Percentiles rank a stretch among this genome's conserved stretches.
Evolutionary conservation across 495 filamentous ascomycete genomes (phyloP).

Genomic region (Talaromyces thailandensis): DNA sequence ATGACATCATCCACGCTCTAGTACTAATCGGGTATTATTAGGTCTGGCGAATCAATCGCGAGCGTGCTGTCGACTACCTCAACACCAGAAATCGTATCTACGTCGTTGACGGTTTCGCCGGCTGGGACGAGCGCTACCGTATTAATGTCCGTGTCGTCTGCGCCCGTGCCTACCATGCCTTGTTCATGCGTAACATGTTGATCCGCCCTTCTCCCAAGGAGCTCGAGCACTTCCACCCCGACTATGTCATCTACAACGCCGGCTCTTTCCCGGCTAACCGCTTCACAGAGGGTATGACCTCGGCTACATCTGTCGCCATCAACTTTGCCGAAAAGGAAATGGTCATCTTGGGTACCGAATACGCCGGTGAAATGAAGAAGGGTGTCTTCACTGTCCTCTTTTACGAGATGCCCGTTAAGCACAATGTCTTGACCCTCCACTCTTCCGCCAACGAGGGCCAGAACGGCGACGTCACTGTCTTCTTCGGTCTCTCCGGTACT

Average conservation of each 20-base stretch:
- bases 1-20: constrained; percentile 26
- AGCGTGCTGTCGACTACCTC: constrained; percentile 96
- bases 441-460: constrained; percentile 88
- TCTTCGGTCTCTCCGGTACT: constrained; percentile 97
- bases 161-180: constrained; percentile 96
- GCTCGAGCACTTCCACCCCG: constrained; percentile 92
- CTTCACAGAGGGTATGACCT: constrained; percentile 98
- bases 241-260: constrained; percentile 99
- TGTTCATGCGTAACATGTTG: constrained; percentile 99
- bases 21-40: constrained; percentile 28
- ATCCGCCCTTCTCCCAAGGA: constrained; percentile 86
- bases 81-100: constrained; percentile 99
- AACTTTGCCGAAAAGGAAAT: constrained; percentile 89
- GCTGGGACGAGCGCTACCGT: constrained; percentile 97
- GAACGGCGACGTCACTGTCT: constrained; percentile 88
- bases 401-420: constrained; percentile 99
- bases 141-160: constrained; percentile 98
- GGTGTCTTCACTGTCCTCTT: constrained; percentile 98
- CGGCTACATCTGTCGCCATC: constrained; percentile 76
- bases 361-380: constrained; percentile 99
- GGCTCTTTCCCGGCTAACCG: constrained; percentile 97
- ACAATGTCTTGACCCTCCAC: constrained; percentile 96
- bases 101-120: constrained; percentile 93
- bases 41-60: constrained; percentile 99
- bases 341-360: constrained; percentile 99